Conservation (phyloP, 2,329 filamentous ascomycete genomes). For the Fonsecaea erecta region DNA sequence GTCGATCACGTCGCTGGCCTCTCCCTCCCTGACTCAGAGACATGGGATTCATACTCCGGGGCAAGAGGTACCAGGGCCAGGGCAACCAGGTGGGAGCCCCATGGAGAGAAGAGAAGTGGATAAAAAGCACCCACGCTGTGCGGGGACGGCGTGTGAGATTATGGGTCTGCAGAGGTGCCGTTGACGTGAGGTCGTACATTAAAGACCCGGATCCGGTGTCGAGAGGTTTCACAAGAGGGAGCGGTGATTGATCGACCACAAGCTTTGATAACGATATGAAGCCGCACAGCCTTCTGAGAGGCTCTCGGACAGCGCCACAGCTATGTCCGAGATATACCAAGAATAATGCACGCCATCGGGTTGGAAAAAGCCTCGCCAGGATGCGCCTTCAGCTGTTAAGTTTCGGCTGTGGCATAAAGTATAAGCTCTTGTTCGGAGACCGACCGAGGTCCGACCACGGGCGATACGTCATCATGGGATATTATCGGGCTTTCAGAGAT, state of each 20-base stretch:
- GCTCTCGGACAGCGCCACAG: background rate
- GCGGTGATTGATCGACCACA: background rate
- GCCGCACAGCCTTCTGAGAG: background rate
- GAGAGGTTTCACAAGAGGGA: background rate
- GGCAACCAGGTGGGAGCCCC: background rate
- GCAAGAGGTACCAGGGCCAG: background rate
- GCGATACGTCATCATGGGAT: background rate
- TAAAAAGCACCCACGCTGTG: constrained; percentile 1
- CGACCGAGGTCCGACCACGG: background rate
- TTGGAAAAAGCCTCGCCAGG: background rate
- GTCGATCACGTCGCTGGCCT: constrained; percentile 8
- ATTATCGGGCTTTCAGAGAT: background rate
- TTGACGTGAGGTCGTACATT: background rate
- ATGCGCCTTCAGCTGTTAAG: background rate
- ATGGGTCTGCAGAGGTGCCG: background rate
- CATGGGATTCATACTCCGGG: constrained; percentile 12
- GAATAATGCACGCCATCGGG: background rate
- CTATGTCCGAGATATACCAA: background rate
- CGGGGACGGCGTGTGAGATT: constrained; percentile 18
- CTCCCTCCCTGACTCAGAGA: background rate
- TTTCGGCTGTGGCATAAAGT: background rate
- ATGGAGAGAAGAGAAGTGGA: background rate
- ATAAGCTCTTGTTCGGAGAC: background rate
- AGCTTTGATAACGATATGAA: background rate
- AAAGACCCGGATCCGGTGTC: background rate